Conservation (phyloP, 2,329 filamentous ascomycete genomes). For the Cladosporium halotolerans region DNA sequence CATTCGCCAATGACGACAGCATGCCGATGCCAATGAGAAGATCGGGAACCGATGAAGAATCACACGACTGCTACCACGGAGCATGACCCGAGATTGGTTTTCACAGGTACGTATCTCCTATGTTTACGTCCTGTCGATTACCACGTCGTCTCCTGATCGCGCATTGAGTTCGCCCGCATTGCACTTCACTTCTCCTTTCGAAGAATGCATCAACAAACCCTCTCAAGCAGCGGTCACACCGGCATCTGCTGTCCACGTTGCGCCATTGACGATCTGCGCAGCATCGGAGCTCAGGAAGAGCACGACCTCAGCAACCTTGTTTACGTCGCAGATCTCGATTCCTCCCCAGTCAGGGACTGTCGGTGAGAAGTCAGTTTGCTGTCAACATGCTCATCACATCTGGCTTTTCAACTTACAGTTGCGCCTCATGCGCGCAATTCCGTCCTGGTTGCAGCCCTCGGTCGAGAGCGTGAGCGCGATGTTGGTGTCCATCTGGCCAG, state of each 20-base stretch:
- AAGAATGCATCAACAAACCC: neutral
- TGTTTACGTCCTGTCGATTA: too few species aligned
- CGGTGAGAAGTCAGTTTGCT: too few species aligned
- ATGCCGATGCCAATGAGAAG: too few species aligned
- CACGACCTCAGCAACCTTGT: constrained; percentile 30
- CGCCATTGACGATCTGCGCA: constrained; percentile 30
- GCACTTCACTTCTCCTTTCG: too few species aligned
- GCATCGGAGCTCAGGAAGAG: constrained; percentile 30
- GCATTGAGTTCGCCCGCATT: too few species aligned
- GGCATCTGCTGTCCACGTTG: constrained; percentile 22
- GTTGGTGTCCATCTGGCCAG: constrained; percentile 53
- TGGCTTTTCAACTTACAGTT: constrained; percentile 18
- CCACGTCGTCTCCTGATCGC: too few species aligned
- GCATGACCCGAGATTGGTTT: too few species aligned
- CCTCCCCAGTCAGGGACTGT: neutral
- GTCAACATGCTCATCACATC: too few species aligned
- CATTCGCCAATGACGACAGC: too few species aligned
- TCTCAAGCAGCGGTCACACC: constrained; percentile 20
- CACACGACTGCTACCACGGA: too few species aligned
- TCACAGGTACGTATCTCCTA: too few species aligned
- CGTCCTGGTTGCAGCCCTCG: constrained; percentile 26
- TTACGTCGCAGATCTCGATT: constrained; percentile 14
- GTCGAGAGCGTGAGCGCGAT: constrained; percentile 41
- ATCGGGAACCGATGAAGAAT: too few species aligned
- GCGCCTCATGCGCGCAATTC: constrained; percentile 20